Evolutionary conservation across 2,329 filamentous ascomycete genomes (phyloP).

Genomic region (Fusarium buharicum): DNA sequence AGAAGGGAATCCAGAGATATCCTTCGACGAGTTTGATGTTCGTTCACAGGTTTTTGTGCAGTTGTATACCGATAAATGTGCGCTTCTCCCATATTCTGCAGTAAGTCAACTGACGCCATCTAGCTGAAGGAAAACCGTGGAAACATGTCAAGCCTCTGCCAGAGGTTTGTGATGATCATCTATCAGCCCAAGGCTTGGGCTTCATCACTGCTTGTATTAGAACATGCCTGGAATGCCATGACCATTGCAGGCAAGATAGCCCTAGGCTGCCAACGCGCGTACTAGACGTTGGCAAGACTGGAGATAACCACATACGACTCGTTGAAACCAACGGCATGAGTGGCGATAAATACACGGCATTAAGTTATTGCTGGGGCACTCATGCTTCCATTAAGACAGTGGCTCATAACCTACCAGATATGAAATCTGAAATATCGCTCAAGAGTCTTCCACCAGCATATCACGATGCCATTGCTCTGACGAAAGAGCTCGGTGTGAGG

Average conservation of each 20-base stretch:
- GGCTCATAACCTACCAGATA: background rate
- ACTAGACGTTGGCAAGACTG: constrained; percentile 16
- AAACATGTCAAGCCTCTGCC: constrained; percentile 17
- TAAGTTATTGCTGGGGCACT: constrained; percentile 39
- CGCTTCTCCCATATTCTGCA: background rate
- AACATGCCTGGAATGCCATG: constrained; percentile 14
- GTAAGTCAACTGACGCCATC: background rate
- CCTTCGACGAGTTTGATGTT: background rate
- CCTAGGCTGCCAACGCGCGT: constrained; percentile 20
- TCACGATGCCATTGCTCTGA: constrained; percentile 13
- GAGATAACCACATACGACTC: background rate
- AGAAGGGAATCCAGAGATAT: constrained; percentile 30
- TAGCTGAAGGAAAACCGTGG: constrained; percentile 15
- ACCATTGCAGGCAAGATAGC: constrained; percentile 3
- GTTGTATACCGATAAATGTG: constrained; percentile 29
- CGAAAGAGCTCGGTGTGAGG: constrained; percentile 8
- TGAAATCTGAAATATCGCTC: constrained; percentile 16
- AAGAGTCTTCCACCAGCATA: constrained; percentile 24
- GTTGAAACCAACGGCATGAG: background rate
- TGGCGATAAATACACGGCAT: constrained; percentile 19
- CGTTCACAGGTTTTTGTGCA: constrained; percentile 11
- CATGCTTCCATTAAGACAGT: constrained; percentile 11
- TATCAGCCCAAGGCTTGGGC: constrained; percentile 14
- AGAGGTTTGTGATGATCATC: constrained; percentile 26
- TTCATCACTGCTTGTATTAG: constrained; percentile 25